phyloP scores from a whole-genome alignment of 78 protist species.

The Guillardia theta region DNA sequence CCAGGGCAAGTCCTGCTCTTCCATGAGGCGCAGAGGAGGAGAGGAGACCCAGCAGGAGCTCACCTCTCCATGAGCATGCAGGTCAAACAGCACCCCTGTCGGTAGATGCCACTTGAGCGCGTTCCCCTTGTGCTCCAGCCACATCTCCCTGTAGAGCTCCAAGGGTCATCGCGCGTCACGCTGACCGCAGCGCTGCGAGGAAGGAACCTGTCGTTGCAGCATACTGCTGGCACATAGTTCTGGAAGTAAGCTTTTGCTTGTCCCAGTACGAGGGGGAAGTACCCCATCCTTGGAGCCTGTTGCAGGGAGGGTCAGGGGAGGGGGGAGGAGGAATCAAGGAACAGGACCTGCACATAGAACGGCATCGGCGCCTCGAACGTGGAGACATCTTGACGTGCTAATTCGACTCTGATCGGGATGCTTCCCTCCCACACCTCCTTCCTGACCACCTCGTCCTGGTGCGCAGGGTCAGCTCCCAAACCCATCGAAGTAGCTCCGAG shows the following conservation, averaged over 20 bases:
- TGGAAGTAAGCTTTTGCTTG: background rate
- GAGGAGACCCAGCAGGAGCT: background rate
- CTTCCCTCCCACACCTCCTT: background rate
- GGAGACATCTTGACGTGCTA: background rate
- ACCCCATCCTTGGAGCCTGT: background rate
- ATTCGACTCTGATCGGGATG: background rate
- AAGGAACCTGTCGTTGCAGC: background rate
- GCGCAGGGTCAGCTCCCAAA: background rate
- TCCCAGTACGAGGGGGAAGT: background rate
- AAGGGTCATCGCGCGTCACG: background rate
- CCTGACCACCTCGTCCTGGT: background rate
- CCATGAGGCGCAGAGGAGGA: background rate
- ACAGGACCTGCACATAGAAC: background rate
- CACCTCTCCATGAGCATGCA: background rate
- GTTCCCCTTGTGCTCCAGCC: background rate
- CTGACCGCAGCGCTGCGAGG: background rate
- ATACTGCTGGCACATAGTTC: background rate
- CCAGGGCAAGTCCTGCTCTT: background rate
- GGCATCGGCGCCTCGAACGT: background rate
- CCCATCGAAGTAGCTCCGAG: background rate
- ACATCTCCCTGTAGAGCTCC: background rate
- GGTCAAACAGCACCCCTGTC: background rate
- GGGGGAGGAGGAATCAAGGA: background rate
- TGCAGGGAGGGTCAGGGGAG: background rate
- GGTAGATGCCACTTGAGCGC: background rate